Conservation (phyloP, 2,329 filamentous ascomycete species). For the Esteya vermicola region DNA sequence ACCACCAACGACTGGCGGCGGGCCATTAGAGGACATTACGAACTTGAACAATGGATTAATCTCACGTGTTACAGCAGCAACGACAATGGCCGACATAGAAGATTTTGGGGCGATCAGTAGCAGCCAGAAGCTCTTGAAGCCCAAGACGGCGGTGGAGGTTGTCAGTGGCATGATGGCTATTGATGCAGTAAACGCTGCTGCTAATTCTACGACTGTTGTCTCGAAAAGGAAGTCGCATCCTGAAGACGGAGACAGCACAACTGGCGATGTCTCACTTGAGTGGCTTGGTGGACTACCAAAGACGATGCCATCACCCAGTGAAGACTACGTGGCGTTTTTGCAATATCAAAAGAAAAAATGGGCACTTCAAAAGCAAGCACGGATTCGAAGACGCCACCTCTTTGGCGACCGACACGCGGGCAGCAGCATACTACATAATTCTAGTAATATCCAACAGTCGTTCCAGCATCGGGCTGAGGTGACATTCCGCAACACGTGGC, state of each 20-base stretch:
- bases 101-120: conserved; percentile 48
- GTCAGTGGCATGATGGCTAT: conserved; percentile 24
- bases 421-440: conserved; percentile 27
- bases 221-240: conserved; percentile 66
- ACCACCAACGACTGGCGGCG: conserved; percentile 14
- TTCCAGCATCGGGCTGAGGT: conserved; percentile 89
- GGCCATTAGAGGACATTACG: conserved; percentile 59
- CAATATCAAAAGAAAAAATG: conserved; percentile 97
- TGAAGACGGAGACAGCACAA: conserved; percentile 26
- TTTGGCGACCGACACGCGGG: conserved; percentile 70
- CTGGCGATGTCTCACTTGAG: no score
- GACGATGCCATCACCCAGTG: conserved; percentile 68
- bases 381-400: conserved; percentile 70
- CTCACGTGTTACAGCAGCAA: conserved; percentile 20
- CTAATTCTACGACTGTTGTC: conserved; percentile 27
- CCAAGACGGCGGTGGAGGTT: conserved; percentile 40
- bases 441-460: conserved; percentile 49
- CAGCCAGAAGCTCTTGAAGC: conserved; percentile 48
- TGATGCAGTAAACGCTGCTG: not conserved
- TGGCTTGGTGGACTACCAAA: conserved; percentile 70
- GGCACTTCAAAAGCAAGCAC: conserved; percentile 91
- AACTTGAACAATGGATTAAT: conserved; percentile 30
- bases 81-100: conserved; percentile 47
- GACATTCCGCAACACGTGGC: conserved; percentile 87
- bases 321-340: conserved; percentile 80